Base-by-base conservation (phyloP, 345 rosid genomes). In the Brassica juncea region DNA sequence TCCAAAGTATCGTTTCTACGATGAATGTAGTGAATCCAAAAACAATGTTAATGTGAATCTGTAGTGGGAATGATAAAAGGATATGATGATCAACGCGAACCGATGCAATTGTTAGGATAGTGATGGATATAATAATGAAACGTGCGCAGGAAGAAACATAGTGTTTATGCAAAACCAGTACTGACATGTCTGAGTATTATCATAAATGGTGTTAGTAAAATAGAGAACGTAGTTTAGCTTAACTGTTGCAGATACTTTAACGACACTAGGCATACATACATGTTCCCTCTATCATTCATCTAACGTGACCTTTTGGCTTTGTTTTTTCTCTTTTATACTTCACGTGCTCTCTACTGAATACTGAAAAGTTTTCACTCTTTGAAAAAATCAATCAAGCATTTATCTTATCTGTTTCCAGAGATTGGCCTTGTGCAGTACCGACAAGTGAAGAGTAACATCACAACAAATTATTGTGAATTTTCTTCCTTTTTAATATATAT, bases 111-210 rank as follows among this genome's bases (percentile, higher is more conserved):
- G 25, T 55, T 37, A 23, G 49, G 61, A 68, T 6, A 32, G 37
- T 32, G 6, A 32, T 5, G 6, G 37, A 32, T 32, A 32, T 1
- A 32, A 68, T 39, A 27, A 27, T 55, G 66, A 35, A 19, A 19
- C 74, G 32, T 57, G 19, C 73, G 86, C 91, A 89, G 89, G 94
- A 91, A 79, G 94, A 89, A 85, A 86, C 84, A 52, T 87, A 86
- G 76, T 84, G 71, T 74, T 83, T 84, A 59, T 39, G 86, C 81
- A 86, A 59, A 68, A 73, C 87, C 54, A 87, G 11, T 8, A 42
- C 4, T 11, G 14, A 42, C 49, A 42, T 9, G 49, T 42, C 49
- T 42, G 49, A 42, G 49, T 2, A 9, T 42, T 10, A 10, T 42
- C 49, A 42, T 42, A 42, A 2, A 44, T 28, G 61, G 44, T 35